Base-by-base conservation (phyloP, 257 asterid genomes). In the Lithospermum erythrorhizon region DNA sequence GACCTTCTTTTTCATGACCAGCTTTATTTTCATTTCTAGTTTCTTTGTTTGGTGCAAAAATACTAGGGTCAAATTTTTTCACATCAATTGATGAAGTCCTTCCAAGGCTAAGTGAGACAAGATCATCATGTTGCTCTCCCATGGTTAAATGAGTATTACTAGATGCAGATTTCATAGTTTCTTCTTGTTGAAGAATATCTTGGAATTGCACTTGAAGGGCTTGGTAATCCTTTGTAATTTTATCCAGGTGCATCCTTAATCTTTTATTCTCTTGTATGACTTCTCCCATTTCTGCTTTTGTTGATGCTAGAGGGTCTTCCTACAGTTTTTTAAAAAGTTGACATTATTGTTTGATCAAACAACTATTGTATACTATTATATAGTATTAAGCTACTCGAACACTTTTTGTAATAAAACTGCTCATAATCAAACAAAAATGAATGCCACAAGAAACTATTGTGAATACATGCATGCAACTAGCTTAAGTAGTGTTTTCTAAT, bases 231-330 rank as follows among this genome's bases (percentile, higher is more conserved):
- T 82, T 86, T 66, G 75, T 79, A 10, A 91, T 68, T 64, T 60
- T 77, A 70, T 84, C 90, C 27, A 91, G 70, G 66, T 78, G 67
- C 72, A 35, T 73, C 65, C 71, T 88, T 3, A 91, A 81, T 71
- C 85, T 71, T 73, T 82, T 86, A 58, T 91, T 91, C 66, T 91
- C 98, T 73, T 86, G 86, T 73, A 80, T 81, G 7, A 88, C 83
- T 71, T 88, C 83, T 6, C 80, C 79, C 78, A 91, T 84, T 71
- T 91, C 95, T 21, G 81, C 86, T 75, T 84, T 88, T 0, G 84
- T 66, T 53, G 85, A 79, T 65, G 83, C 87, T 2, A 91, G 70
- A 37, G 70, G 73, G 22, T 79, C 79, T 14, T 77, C 83, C 79
- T 79, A 16, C 79, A 49, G 14, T 23, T 24, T 11, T 22, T 52